These are phyloP conservation scores for Apiospora phragmitis DNA, from an alignment of 2,329 filamentous ascomycete species.

Conservation along the genomic window DNA sequence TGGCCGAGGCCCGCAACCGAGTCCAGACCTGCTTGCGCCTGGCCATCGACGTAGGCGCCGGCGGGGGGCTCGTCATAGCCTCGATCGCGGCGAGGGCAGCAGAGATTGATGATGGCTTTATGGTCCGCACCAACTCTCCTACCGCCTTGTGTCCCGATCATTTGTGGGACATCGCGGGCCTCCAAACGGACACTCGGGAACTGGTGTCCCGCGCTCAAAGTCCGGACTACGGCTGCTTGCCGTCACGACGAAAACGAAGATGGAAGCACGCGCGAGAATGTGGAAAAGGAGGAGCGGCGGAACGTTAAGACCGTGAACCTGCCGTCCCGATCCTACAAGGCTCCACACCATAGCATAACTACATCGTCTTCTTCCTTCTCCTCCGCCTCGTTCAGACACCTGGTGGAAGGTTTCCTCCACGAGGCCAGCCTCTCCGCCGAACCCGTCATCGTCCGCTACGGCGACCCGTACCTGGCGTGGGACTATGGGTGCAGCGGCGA, in stretches of 20 bases:
- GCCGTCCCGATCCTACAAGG: neutral
- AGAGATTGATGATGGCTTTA: neutral
- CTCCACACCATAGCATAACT: neutral
- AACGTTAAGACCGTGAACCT: neutral
- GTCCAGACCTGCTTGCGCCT: slow-evolving; percentile 16
- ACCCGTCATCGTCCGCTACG: slow-evolving; percentile 7
- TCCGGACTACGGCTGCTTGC: neutral
- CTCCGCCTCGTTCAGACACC: neutral
- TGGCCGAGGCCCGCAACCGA: slow-evolving; percentile 15
- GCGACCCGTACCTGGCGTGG: slow-evolving; percentile 14
- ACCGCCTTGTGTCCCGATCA: neutral
- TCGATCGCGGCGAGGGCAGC: neutral
- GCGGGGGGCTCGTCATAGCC: slow-evolving; percentile 7
- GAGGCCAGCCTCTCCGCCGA: neutral
- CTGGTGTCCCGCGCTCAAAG: neutral
- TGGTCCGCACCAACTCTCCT: too few species aligned
- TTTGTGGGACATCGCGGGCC: neutral
- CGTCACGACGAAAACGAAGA: neutral
- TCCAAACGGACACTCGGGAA: neutral
- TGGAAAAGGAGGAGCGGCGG: neutral
- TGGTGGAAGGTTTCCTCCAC: neutral
- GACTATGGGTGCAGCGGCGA: slow-evolving; percentile 9
- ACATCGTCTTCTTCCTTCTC: neutral
- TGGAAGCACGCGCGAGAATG: neutral
- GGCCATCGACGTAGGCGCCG: slow-evolving; percentile 15